These are phyloP conservation scores for Dendrobium officinale DNA, from an alignment of 106 monocot genomes.

Conservation along the genomic window DNA sequence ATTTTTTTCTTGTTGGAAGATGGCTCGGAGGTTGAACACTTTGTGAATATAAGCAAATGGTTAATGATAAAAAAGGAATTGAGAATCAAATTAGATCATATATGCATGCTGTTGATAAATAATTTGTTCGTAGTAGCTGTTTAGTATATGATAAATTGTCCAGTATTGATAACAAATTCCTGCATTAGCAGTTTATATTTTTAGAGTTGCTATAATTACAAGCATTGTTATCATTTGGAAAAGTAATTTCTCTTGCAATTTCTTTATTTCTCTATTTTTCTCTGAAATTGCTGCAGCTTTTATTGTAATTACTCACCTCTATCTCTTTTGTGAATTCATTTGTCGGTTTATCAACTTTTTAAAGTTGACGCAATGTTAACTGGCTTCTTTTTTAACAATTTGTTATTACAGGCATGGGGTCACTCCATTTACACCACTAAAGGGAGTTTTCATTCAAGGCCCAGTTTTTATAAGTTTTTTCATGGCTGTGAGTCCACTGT, in stretches of 20 bases:
- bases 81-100: neutral
- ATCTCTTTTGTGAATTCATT: neutral
- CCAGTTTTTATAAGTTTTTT: constrained; percentile 94
- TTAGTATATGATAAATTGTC: neutral
- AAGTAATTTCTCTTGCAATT: neutral
- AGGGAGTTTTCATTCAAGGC: constrained; percentile 81
- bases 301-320: neutral
- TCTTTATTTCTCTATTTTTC: neutral
- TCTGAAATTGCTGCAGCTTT: neutral
- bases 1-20: neutral
- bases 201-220: neutral
- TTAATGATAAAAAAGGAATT: neutral
- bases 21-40: neutral
- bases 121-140: neutral
- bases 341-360: neutral
- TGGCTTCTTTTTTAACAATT: constrained; percentile 6
- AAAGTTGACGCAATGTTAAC: neutral
- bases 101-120: neutral
- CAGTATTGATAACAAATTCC: neutral
- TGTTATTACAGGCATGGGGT: constrained; percentile 71
- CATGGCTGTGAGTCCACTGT: constrained; percentile 58
- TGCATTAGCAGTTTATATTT: neutral
- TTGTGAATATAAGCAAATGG: neutral
- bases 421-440: constrained; percentile 88
- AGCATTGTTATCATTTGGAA: neutral